Evolutionary conservation across 805 yeast genomes (phyloP), one percentile per base, ranked within the genome.

Genomic region (Alloascoidea hylecoeti): DNA sequence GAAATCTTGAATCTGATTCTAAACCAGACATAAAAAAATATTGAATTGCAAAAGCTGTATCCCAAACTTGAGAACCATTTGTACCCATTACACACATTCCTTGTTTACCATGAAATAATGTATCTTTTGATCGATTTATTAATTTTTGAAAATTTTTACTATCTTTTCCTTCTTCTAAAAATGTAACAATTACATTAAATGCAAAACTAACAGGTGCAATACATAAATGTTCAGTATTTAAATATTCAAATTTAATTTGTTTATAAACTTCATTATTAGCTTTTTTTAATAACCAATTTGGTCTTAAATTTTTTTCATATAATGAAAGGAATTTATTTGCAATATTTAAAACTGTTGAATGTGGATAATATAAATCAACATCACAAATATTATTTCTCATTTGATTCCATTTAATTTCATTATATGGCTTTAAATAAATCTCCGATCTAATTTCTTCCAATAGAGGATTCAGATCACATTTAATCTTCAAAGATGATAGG

Each of bases 51-150:
- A 92, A 89, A 0, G 96, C 88, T 17, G 78, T 77, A 56, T 92
- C 99, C 98, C 99, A 92, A 1, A 80, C 88, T 58, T 92, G 99
- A 0, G 83, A 84, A 16, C 99, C 99, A 56, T 92, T 92, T 0
- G 99, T 92, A 2, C 99, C 99, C 83, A 81, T 84, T 40, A 84
- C 80, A 2, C 89, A 72, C 75, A 92, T 68, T 3, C 99, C 99
- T 52, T 80, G 81, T 0, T 86, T 81, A 0, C 96, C 94, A 60
- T 80, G 78, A 57, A 82, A 86, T 38, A 85, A 49, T 28, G 75
- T 76, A 48, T 92, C 96, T 30, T 75, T 68, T 62, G 83, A 73
- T 41, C 92, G 63, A 14, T 60, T 65, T 35, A 69, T 53, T 18
- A 78, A 66, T 16, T 64, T 60, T 38, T 64, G 49, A 56, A 83